Evolutionary conservation across 1,284 basidiomycete genomes (phyloP).

Genomic region (Fistulina hepatica): DNA sequence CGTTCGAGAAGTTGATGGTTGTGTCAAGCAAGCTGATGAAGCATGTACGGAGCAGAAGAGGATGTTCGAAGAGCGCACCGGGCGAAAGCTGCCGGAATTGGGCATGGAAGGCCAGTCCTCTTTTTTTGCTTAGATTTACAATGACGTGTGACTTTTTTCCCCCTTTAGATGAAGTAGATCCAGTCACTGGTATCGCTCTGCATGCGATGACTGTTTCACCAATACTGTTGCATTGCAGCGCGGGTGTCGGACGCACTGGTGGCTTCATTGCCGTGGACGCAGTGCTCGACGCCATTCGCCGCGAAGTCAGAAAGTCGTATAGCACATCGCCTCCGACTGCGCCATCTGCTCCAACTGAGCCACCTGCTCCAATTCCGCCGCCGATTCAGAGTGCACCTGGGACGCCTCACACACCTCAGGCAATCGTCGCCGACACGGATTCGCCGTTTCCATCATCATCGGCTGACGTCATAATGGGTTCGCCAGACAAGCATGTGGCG

Average conservation of each 20-base stretch:
- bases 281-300: conserved; percentile 65
- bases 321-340: too few species aligned
- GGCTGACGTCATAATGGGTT: too few species aligned
- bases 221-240: conserved; percentile 73
- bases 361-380: not conserved
- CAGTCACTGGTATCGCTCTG: too few species aligned
- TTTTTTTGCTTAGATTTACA: too few species aligned
- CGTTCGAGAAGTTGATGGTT: conserved; percentile 51
- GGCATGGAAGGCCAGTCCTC: not conserved
- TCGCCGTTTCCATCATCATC: too few species aligned
- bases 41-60: conserved; percentile 3
- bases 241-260: conserved; percentile 86
- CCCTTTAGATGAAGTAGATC: too few species aligned
- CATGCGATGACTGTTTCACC: too few species aligned
- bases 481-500: too few species aligned
- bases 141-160: too few species aligned
- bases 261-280: conserved; percentile 87
- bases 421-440: too few species aligned
- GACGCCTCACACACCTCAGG: not conserved
- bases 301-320: conserved; percentile 39
- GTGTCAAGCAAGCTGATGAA: conserved; percentile 30
- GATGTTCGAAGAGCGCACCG: not conserved
- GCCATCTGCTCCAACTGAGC: too few species aligned
- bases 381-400: not conserved
- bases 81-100: too few species aligned